phyloP scores from a whole-genome alignment of 208 protist genomes.

The Acanthamoeba rhysodes region DNA sequence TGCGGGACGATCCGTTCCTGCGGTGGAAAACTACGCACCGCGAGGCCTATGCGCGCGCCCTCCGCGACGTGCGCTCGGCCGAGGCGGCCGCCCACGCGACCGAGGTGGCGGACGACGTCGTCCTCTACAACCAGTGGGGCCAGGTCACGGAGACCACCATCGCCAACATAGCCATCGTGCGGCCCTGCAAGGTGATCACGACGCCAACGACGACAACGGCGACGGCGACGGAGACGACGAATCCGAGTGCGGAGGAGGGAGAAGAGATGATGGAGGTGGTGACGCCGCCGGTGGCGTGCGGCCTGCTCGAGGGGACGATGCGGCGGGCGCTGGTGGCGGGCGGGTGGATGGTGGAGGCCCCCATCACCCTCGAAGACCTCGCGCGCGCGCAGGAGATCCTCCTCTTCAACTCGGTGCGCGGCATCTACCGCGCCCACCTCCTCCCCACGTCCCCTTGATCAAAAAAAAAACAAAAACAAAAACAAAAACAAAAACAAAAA shows the following conservation, averaged over 20 bases:
- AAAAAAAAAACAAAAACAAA: too few relatives aligned
- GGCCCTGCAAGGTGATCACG: background rate
- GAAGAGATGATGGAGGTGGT: conserved; percentile 2
- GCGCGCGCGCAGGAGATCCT: background rate
- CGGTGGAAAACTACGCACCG: conserved; percentile 21
- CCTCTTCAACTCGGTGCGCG: conserved; percentile 56
- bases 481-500: too few relatives aligned
- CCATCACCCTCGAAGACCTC: background rate
- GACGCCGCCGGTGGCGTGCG: background rate
- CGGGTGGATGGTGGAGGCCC: background rate
- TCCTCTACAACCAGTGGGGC: conserved; percentile 45
- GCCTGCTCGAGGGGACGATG: conserved; percentile 31
- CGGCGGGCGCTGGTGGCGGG: background rate
- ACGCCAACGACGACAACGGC: too few relatives aligned
- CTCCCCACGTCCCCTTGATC: too few relatives aligned
- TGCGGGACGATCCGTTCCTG: conserved; percentile 25
- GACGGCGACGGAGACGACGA: too few relatives aligned
- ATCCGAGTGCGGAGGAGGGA: background rate
- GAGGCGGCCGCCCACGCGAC: background rate
- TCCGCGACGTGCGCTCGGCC: background rate
- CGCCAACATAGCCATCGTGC: conserved; percentile 50
- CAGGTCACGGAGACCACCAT: conserved; percentile 54
- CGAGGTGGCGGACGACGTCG: background rate
- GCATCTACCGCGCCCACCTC: conserved; percentile 11
- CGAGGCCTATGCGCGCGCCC: background rate